Evolutionary conservation across 2,329 filamentous ascomycete species (phyloP), one percentile per base, ranked within the genome.

Genomic region (Claviceps lovelessii): DNA sequence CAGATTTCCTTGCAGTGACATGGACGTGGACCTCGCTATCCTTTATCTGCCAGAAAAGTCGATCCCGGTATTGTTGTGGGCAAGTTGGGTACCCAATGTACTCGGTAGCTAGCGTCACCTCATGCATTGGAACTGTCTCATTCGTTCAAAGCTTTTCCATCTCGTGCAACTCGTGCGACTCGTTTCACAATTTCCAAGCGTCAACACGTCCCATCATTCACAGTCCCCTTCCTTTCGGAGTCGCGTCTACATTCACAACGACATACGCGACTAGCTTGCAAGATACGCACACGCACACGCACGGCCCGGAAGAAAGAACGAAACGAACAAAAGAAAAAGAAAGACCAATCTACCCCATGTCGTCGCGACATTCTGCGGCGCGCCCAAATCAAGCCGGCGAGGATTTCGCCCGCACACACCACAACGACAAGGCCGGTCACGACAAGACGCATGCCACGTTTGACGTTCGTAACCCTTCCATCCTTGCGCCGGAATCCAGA

Each of bases 391-490:
- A 90, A 60, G 85, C 81, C 5, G 87, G 85, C 62, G 90, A 95
- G 72, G 81, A 84, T 62, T 94, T 87, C 66, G 83, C 85, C 48
- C 84, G 88, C 56, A 83, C 81, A 19, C 83, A 91, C 67, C 84
- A 88, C 64, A 73, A 78, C 60, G 78, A 83, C 54, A 78, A 83
- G 54, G 63, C 67, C 50, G 70, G 72, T 51, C 72, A 76, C 54
- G 64, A 68, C 53, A 70, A 72, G 49, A 94, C 94, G 68, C 90
- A 90, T 65, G 86, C 89, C 56, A 89, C 88, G 64, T 98, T 98
- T 70, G 93, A 98, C 69, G 76, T 93, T 53, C 88, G 93, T 60
- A 97, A 98, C 67, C 93, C 93, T 3, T 95, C 90, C 17, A 90
- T 88, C 0, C 80, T 98, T 5, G 91, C 89, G 2, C 84, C 90